Base-by-base conservation (phyloP, 306 rosid species). In the Quercus suber region DNA sequence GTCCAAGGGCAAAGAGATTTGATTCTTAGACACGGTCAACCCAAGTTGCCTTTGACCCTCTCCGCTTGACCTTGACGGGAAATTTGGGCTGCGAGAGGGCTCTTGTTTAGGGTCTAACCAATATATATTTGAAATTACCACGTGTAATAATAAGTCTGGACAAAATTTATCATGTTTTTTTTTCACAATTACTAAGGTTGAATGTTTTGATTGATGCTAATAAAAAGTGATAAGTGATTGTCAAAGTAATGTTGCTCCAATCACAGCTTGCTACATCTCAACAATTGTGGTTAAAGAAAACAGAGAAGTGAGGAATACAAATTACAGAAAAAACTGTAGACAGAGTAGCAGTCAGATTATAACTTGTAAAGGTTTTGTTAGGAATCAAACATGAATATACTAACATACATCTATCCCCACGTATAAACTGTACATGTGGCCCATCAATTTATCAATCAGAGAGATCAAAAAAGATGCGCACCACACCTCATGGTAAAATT, bases 401-500 rank as follows among this genome's bases (percentile, higher is more conserved):
- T n/a, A 71, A 65, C 60, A 78, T 82, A 61, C 81, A 86, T 73
- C 43, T 75, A 78, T 76, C 80, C 87, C 89, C 93, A 80, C 81
- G 87, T 90, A 90, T 84, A 78, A 85, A 74, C 94, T 89, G 93
- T 89, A 92, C 92, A 90, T 73, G 83, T 76, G 64, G 75, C 79
- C 81, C 74, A 67, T 78, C 79, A 73, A 73, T 71, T 78, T 84
- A 88, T 78, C 79, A 78, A 76, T 60, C 69, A 64, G 78, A 55
- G 17, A 9, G 23, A 74, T 55, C 60, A 87, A 78, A 73, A 73
- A 82, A 73, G 83, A 74, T 68, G 76, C 72, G 76, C 72, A 86
- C 82, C 49, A 79, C 71, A 73, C 80, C 86, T 77, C 78, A 78
- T 75, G 77, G 76, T 77, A 76, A 76, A 89, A 87, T 86, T 82